Percentiles rank a stretch among this genome's conserved stretches.
These are phyloP conservation scores for Backusella parvicylindrica DNA, from an alignment of 192 early-diverging fungal genomes.

Conservation along the genomic window DNA sequence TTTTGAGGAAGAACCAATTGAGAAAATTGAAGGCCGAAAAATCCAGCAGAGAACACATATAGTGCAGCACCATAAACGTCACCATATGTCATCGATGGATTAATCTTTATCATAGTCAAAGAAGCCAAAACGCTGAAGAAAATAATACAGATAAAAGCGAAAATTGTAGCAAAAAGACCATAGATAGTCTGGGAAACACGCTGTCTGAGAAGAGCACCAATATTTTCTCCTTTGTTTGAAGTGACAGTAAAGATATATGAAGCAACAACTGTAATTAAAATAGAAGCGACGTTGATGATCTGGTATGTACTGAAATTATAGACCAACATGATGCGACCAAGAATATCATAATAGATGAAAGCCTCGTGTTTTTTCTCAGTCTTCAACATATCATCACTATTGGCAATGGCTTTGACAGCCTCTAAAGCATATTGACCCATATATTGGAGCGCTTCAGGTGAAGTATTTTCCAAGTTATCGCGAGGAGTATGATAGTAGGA, in stretches of 20 bases:
- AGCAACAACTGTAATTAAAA: conserved; percentile 23
- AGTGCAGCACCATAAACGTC: conserved; percentile 4
- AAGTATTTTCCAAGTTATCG: conserved; percentile 51
- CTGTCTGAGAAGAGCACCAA: background rate
- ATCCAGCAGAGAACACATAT: background rate
- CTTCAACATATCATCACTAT: conserved; percentile 13
- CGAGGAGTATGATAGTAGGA: conserved; percentile 61
- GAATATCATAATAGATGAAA: conserved; percentile 47
- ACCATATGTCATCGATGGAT: conserved; percentile 16
- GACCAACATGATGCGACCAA: conserved; percentile 41
- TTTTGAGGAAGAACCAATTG: background rate
- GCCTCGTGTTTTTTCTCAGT: conserved; percentile 26
- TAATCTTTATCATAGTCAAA: background rate
- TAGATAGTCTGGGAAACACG: background rate
- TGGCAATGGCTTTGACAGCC: conserved; percentile 47
- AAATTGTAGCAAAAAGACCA: background rate
- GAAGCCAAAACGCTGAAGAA: background rate
- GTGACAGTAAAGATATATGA: background rate
- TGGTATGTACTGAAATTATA: conserved; percentile 28
- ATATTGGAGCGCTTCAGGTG: conserved; percentile 52
- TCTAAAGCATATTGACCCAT: conserved; percentile 59
- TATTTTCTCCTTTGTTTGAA: background rate
- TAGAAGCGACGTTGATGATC: conserved; percentile 9
- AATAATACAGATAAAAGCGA: background rate
- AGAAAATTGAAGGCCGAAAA: conserved; percentile 1